Evolutionary conservation across 2,329 filamentous ascomycete species (phyloP), one percentile per base, ranked within the genome.

Genomic region (Sporothrix schenckii): DNA sequence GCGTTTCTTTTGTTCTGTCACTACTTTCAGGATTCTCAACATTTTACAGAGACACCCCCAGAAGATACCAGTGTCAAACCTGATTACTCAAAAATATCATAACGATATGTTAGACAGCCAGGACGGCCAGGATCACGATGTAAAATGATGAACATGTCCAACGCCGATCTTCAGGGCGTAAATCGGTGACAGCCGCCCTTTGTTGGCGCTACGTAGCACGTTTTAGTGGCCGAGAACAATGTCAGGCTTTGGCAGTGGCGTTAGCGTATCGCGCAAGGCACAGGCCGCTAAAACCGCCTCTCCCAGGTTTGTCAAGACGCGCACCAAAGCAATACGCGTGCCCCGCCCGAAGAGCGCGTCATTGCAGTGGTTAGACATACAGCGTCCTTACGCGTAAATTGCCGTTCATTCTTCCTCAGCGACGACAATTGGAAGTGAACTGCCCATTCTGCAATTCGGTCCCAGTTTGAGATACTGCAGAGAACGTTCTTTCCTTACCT

Each of bases 341-440:
- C 50, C 65, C 50, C 65, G 21, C 21, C 50, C n/a, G 27, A 14
- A 41, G 53, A 54, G 63, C 49, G 49, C 63, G 61, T 66, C 61
- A 66, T 52, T 34, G 7, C 41, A 9, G 24, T 13, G 9, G 14
- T 11, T 9, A 34, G 34, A 34, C 34, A 5, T 16, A 21, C 21
- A 21, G 44, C 39, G 24, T n/a, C 24, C n/a, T 66, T 52, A 50
- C 61, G 61, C 61, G 61, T 66, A 50, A 66, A 66, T 66, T 66
- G 61, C 50, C 44, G 41, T 27, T 27, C 9, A 41, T n/a, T 27
- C 60, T 24, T 47, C 34, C 34, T 47, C 60, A 7, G 47, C 44
- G 21, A 60, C 56, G 5, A 49, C 14, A n/a, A 30, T 41, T 41
- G n/a, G 9, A 14, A 14, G 5, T 41, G 7, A 49, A 9, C 21